phyloP scores from a whole-genome alignment of 768 basidiomycete species.

The Psilocybe sp. region DNA sequence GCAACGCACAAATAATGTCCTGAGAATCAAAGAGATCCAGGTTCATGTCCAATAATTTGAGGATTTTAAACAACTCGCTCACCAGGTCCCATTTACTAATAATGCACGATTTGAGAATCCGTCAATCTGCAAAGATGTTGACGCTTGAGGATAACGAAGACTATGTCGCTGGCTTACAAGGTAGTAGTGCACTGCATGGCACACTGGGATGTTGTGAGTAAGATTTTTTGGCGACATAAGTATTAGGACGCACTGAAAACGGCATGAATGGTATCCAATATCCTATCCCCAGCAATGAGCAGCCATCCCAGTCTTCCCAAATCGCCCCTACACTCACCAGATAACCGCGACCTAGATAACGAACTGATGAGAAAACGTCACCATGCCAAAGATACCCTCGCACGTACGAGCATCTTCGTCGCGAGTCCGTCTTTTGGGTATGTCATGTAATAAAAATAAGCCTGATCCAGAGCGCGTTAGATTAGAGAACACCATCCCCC shows the following conservation, averaged over 20 bases:
- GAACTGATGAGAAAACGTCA: neutral
- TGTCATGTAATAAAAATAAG: constrained; percentile 40
- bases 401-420: constrained; percentile 34
- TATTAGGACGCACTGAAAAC: constrained; percentile 31
- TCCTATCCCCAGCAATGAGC: constrained; percentile 21
- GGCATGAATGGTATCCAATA: constrained; percentile 38
- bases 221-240: neutral
- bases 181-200: constrained; percentile 39
- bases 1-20: constrained; percentile 32
- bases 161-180: constrained; percentile 27
- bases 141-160: neutral
- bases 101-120: constrained; percentile 29
- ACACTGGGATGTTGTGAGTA: constrained; percentile 27
- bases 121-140: constrained; percentile 26
- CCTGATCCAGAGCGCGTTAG: constrained; percentile 17
- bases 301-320: neutral
- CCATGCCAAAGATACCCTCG: neutral
- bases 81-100: constrained; percentile 38
- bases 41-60: neutral
- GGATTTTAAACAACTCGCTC: constrained; percentile 9
- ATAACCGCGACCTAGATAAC: constrained; percentile 28
- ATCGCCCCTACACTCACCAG: constrained; percentile 22
- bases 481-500: no score
- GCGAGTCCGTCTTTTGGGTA: constrained; percentile 33
- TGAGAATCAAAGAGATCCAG: constrained; percentile 3